Base-by-base conservation (phyloP, 1,284 basidiomycete genomes). In the Rhizoctonia solani region DNA sequence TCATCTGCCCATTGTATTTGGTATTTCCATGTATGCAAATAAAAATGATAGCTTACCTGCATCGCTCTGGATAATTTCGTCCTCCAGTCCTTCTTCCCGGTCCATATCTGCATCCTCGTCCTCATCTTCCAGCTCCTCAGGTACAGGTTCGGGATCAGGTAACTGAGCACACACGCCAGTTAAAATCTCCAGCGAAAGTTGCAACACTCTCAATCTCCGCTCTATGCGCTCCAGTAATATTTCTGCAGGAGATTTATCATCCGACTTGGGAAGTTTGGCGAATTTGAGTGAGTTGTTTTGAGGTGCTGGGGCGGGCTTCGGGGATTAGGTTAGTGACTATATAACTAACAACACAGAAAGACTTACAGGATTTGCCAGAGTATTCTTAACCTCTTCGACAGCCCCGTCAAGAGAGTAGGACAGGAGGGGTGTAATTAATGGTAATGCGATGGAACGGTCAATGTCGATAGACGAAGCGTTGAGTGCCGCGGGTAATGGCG, bases 111-210 rank as follows among this genome's bases (percentile, higher is more conserved):
- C 75, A 14, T 76, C 76, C 68, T 79, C 79, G 71, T 76, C 76
- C 3, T 76, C 78, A 59, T 79, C 80, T 27, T 72, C 73, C 29
- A 68, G 74, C n/a, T 77, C 78, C 49, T 78, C 76, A 29, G 74
- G 74, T 46, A 67, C 74, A 47, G 80, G 76, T 68, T 84, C 80
- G 53, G 87, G 85, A 73, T 95, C 92, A 23, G 92, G 89, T 34
- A 95, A 77, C 9, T 88, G 90, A n/a, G 92, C 93, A 74, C 92
- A 95, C n/a, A 85, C 81, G 32, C 88, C 88, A 0, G 92, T 95
- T 71, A 96, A 77, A 58, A 96, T 85, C 77, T 97, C 94, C 34
- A 97, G 81, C 19, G 89, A 85, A 37, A 94, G 82, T 70, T 90
- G 87, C 6, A 92, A 81, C 2, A 90, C 89, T 69, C 87, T 83